phyloP scores from a whole-genome alignment of 2,329 filamentous ascomycete species.

The Epicoccum nigrum region DNA sequence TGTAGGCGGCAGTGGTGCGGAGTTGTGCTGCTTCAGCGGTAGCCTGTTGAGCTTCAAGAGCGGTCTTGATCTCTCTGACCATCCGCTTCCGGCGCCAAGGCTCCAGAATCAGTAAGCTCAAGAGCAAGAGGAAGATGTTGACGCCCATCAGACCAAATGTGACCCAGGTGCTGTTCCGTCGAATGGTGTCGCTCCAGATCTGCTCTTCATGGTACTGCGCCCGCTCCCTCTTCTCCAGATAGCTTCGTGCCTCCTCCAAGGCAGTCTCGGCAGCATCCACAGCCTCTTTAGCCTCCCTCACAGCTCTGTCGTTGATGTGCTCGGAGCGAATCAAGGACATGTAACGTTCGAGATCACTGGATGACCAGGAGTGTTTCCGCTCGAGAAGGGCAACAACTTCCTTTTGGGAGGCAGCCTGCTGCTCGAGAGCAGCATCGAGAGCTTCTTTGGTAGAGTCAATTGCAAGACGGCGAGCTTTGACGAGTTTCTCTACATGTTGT shows the following conservation, averaged over 20 bases:
- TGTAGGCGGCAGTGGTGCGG: slow-evolving; percentile 4
- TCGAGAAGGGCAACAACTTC: slow-evolving; percentile 95
- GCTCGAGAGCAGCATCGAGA: slow-evolving; percentile 83
- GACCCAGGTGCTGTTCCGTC: slow-evolving; percentile 95
- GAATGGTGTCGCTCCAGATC: slow-evolving; percentile 98
- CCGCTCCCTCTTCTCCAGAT: slow-evolving; percentile 81
- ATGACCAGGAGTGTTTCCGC: slow-evolving; percentile 90
- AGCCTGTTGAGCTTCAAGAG: slow-evolving; percentile 42
- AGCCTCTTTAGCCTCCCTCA: slow-evolving; percentile 72
- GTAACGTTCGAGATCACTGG: slow-evolving; percentile 89
- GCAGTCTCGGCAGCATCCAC: slow-evolving; percentile 78
- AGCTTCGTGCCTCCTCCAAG: slow-evolving; percentile 76
- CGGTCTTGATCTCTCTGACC: slow-evolving; percentile 70
- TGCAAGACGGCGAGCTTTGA: slow-evolving; percentile 64
- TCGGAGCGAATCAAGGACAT: slow-evolving; percentile 90
- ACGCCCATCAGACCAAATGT: slow-evolving; percentile 98
- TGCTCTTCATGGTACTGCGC: slow-evolving; percentile 98
- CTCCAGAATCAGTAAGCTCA: slow-evolving; percentile 88
- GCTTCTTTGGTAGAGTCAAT: slow-evolving; percentile 74
- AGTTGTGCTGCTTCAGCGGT: slow-evolving; percentile 21
- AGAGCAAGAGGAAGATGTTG: slow-evolving; percentile 86
- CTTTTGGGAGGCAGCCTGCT: slow-evolving; percentile 86
- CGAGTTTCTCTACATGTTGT: slow-evolving; percentile 55
- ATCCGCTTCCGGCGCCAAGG: slow-evolving; percentile 85
- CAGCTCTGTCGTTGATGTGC: slow-evolving; percentile 88